Base-by-base conservation (phyloP, 108 stramenopile species). In the Nannochloropsis oceanica region DNA sequence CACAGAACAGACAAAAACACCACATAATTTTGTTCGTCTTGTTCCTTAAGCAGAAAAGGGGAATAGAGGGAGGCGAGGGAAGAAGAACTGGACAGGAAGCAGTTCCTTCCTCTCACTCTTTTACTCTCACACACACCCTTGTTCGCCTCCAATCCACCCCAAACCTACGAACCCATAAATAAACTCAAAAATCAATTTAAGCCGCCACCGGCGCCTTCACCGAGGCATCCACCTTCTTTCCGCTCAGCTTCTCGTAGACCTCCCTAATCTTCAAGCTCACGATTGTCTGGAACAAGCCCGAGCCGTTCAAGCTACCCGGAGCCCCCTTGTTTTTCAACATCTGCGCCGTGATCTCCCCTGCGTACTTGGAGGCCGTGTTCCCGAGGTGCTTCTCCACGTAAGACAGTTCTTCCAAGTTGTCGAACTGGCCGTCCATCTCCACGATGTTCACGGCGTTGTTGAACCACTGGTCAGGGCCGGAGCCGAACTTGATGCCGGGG, bases 271-370 rank as follows among this genome's bases (percentile, higher is more conserved):
- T 96, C 88, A 97, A 95, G 86, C 95, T 94, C 87, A 95, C 95
- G 87, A 97, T 92, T 82, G 97, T 96, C 93, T 97, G 97, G 95
- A 97, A 96, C 87, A 97, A 93, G 86, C 97, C 97, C 73, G 95
- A 96, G 89, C 97, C 97, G 92, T 97, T 96, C 94, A 95, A 94
- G 87, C 91, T 92, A 85, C 97, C 97, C 42, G 97, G 97, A 44
- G 96, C 94, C 89, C 96, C 94, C 80, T 95, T 93, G 84, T 95
- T 93, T 86, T 93, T 93, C 83, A 97, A 93, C 94, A 97, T 95
- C 88, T 95, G 95, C 87, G 95, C 95, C 46, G 97, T 95, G 84
- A 97, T 89, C 92, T 97, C 96, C 85, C 95, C 96, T 90, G 95
- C 95, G 94, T 94, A 96, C 92, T 95, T 95, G 87, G 95, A 95